Base-by-base conservation (phyloP, 1,139 yeast species). In the Saccharomyces hybrid region DNA sequence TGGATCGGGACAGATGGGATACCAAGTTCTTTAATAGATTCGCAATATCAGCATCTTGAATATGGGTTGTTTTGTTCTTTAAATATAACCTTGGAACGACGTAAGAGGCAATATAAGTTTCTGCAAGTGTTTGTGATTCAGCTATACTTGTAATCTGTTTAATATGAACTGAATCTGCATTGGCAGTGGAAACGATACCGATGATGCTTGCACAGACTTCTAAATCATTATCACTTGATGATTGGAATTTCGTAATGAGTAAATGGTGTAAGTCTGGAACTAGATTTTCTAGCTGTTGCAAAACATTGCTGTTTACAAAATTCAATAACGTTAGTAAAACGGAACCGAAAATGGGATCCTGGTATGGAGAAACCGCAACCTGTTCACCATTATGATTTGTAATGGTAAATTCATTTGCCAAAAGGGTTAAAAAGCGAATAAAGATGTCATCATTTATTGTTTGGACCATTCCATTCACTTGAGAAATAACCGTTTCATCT, bases 41-140 rank as follows among this genome's bases (percentile, higher is more conserved):
- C 2, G 20, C 38, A 13, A 52, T 7, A 26, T 32, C 41, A 7
- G 7, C n/a, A 7, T 26, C 16, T 7, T 52, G 50, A 5, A 49
- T 16, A 3, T 14, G 31, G 4, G n/a, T 41, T 7, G 44, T 23
- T 34, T 51, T 46, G 7, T 49, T 41, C 13, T 82, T 71, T 5
- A 78, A 63, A 6, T 70, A 65, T 14, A 83, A 64, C 57, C 89
- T 75, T 0, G 91, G 81, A 5, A 79, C 56, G 5, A 85, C 59
- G 59, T 73, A 80, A 1, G 84, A 77, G 5, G 75, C 59, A 0
- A 80, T 72, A 27, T 76, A 61, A 1, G 77, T 50, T 28, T 66
- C 63, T 1, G 74, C 71, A 50, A 65, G 59, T 4, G 57, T 32
- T 5, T 14, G 31, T 4, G 26, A 27, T 14, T 42, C 31, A 11